phyloP scores from a whole-genome alignment of 371 early-diverging fungal species.

The Mortierella sp. region DNA sequence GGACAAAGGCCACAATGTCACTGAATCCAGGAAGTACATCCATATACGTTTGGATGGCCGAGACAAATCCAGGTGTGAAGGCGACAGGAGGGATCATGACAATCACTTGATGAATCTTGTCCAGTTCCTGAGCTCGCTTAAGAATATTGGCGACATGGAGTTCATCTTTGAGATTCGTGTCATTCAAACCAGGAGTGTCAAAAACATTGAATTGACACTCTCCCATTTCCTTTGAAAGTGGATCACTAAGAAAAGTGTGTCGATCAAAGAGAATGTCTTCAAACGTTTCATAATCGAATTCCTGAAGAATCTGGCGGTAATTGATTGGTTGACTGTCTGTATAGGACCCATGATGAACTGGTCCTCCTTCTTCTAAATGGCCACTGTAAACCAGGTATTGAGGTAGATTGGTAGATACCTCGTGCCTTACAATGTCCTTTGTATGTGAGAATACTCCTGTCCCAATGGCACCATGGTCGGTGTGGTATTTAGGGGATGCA shows the following conservation, averaged over 20 bases:
- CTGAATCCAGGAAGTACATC: slow-evolving; percentile 10
- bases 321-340: too few species aligned
- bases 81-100: slow-evolving; percentile 1
- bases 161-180: slow-evolving; percentile 8
- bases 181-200: slow-evolving; percentile 24
- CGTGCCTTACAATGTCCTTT: neutral
- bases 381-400: too few species aligned
- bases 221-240: too few species aligned
- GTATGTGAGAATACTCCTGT: slow-evolving; percentile 4
- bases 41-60: slow-evolving; percentile 9
- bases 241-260: too few species aligned
- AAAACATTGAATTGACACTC: neutral
- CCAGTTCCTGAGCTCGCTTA: neutral
- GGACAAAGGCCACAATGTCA: slow-evolving; percentile 15
- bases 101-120: slow-evolving; percentile 12
- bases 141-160: slow-evolving; percentile 6
- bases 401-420: too few species aligned
- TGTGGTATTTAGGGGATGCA: neutral
- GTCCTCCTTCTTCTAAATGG: too few species aligned
- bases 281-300: too few species aligned
- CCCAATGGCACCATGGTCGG: neutral
- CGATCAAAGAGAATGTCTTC: too few species aligned
- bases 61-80: slow-evolving; percentile 8
- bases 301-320: too few species aligned
- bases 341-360: too few species aligned